phyloP scores from a whole-genome alignment of 352 stramenopile species.

The Globisporangium alternatum region DNA sequence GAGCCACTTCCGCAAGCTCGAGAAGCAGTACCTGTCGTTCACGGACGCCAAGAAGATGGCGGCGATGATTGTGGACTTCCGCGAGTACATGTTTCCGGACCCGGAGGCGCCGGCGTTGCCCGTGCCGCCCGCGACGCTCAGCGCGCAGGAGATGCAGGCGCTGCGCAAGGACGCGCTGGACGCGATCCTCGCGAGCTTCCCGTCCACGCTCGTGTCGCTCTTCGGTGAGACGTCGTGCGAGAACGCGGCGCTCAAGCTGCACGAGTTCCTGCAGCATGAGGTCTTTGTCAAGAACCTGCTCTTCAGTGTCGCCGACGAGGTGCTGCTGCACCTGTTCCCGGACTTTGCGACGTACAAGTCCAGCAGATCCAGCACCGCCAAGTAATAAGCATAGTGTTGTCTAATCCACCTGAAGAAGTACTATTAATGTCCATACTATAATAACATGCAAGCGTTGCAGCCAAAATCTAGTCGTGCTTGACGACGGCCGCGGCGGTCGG shows the following conservation, averaged over 20 bases:
- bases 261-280: conserved; percentile 86
- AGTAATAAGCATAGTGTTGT: background rate
- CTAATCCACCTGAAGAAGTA: conserved; percentile 12
- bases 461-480: conserved; percentile 17
- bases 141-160: conserved; percentile 41
- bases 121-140: conserved; percentile 13
- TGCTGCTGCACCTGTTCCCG: conserved; percentile 75
- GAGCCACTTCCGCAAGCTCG: conserved; percentile 81
- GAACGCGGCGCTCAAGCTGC: conserved; percentile 78
- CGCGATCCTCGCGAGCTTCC: conserved; percentile 67
- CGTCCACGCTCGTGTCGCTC: conserved; percentile 67
- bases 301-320: conserved; percentile 75
- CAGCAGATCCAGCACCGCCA: conserved; percentile 31
- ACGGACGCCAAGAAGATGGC: conserved; percentile 70
- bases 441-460: conserved; percentile 1
- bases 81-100: conserved; percentile 62
- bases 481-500: conserved; percentile 40
- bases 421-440: conserved; percentile 10
- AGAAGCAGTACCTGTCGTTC: conserved; percentile 78
- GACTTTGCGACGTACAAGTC: conserved; percentile 51
- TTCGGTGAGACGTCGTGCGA: conserved; percentile 73
- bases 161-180: conserved; percentile 66
- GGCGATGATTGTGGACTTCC: conserved; percentile 44
- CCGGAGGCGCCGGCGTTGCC: conserved; percentile 15
- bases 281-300: conserved; percentile 86